A percentile compares a stretch with the other conserved stretches of the same genome.
Evolutionary conservation across 2,329 filamentous ascomycete species (phyloP).

Genomic region (Byssothecium circinans): DNA sequence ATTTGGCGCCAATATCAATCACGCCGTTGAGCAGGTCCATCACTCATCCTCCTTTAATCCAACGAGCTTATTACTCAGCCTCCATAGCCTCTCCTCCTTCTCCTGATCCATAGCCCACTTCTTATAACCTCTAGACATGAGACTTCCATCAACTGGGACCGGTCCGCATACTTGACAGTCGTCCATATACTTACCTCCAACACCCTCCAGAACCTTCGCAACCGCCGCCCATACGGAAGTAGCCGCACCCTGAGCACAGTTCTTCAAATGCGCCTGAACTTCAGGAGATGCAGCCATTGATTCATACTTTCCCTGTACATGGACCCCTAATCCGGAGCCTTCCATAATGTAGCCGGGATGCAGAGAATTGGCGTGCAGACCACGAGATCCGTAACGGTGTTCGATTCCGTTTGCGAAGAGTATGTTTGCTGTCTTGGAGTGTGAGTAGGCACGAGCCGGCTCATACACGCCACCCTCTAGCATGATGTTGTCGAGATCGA

Average conservation of each 20-base stretch:
- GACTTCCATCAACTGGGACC: background rate
- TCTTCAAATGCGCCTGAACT: slow-evolving; percentile 20
- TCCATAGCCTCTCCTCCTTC: slow-evolving; percentile 33
- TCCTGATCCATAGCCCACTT: slow-evolving; percentile 25
- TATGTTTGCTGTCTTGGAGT: slow-evolving; percentile 57
- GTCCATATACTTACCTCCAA: slow-evolving; percentile 36
- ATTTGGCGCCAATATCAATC: too few species aligned
- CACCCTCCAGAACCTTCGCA: slow-evolving; percentile 35
- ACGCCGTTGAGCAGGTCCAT: too few species aligned
- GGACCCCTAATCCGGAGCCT: slow-evolving; percentile 1
- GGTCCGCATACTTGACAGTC: slow-evolving; percentile 25
- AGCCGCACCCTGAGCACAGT: slow-evolving; percentile 41
- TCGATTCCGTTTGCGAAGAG: slow-evolving; percentile 57
- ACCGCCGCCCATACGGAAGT: slow-evolving; percentile 41
- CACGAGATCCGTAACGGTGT: slow-evolving; percentile 48
- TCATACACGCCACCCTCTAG: slow-evolving; percentile 37
- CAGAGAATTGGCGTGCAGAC: slow-evolving; percentile 44
- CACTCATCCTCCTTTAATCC: slow-evolving; percentile 10
- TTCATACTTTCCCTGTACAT: slow-evolving; percentile 1
- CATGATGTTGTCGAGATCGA: slow-evolving; percentile 49
- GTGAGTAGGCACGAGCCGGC: slow-evolving; percentile 47
- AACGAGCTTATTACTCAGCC: slow-evolving; percentile 15
- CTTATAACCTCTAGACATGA: slow-evolving; percentile 6
- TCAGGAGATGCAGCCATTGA: background rate
- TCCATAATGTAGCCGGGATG: slow-evolving; percentile 20